Conservation (phyloP, 164 flowering plant genomes). For the Aristolochia fimbriata region DNA sequence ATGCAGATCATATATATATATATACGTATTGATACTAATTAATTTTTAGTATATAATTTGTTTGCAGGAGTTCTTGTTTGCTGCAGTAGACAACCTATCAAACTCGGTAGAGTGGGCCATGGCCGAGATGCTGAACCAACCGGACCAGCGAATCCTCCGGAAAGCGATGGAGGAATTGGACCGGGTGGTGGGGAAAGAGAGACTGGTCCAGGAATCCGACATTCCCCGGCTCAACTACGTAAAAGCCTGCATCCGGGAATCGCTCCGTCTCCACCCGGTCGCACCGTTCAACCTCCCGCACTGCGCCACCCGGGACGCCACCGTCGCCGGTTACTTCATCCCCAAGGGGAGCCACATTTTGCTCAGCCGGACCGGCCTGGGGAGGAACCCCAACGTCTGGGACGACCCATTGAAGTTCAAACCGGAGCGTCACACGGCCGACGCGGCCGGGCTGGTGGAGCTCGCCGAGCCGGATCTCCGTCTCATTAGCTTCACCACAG, state of each 20-base stretch:
- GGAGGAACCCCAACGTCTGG: constrained; percentile 20
- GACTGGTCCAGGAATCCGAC: constrained; percentile 27
- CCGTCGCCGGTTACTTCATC: no score
- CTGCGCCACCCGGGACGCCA: no score
- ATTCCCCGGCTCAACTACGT: constrained; percentile 17
- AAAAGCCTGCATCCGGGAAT: constrained; percentile 7
- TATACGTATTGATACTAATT: no score
- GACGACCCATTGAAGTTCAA: constrained; percentile 22
- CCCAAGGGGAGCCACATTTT: constrained; percentile 14
- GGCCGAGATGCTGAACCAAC: constrained; percentile 26
- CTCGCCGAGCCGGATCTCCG: constrained; percentile 19
- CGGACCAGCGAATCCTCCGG: constrained; percentile 6
- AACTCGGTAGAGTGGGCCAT: constrained; percentile 21
- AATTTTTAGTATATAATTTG: no score
- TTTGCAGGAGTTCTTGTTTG: constrained; percentile 20
- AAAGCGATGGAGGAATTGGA: constrained; percentile 19
- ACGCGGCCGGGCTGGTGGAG: constrained; percentile 4
- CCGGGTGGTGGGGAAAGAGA: constrained; percentile 15
- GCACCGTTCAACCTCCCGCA: no score
- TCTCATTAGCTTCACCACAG: constrained; percentile 29
- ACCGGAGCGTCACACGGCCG: constrained; percentile 30
- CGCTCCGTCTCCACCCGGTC: no score
- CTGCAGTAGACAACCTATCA: constrained; percentile 24
- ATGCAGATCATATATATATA: no score
- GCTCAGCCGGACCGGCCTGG: constrained; percentile 12